Evolutionary conservation across 345 rosid genomes (phyloP).

Genomic region (Luvunga scandens): DNA sequence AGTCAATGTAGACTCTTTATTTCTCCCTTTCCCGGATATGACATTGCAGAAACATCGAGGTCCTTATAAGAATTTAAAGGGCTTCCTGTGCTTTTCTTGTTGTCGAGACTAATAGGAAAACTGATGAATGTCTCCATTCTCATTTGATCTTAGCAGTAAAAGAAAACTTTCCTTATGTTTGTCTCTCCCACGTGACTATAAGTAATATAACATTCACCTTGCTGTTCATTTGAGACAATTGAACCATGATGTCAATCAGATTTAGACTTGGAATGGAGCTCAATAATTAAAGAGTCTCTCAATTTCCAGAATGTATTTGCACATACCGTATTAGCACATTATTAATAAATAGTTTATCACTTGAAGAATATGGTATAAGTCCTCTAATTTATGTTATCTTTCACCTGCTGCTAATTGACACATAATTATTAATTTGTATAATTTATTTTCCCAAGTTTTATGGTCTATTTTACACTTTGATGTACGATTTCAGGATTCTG

Average conservation of each 20-base stretch:
- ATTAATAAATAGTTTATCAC: background rate
- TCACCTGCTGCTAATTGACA: background rate
- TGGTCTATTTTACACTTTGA: background rate
- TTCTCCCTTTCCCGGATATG: background rate
- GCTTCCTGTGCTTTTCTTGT: background rate
- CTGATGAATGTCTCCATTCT: background rate
- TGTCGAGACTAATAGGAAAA: background rate
- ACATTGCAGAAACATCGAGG: background rate
- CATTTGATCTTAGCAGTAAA: background rate
- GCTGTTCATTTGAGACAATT: background rate
- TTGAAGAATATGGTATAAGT: background rate
- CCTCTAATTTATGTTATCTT: background rate
- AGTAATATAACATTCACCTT: background rate
- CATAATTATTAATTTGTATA: background rate
- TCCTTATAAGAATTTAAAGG: background rate
- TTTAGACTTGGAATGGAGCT: background rate
- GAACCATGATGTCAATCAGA: background rate
- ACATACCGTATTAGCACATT: background rate
- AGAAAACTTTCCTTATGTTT: background rate
- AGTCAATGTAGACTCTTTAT: background rate
- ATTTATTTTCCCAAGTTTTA: background rate
- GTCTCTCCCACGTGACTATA: background rate
- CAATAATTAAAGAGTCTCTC: background rate
- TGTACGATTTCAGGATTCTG: slow-evolving; percentile 64
- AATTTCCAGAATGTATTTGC: background rate